Evolutionary conservation across 352 stramenopile species (phyloP).

Genomic region (Aphanomyces euteiches): DNA sequence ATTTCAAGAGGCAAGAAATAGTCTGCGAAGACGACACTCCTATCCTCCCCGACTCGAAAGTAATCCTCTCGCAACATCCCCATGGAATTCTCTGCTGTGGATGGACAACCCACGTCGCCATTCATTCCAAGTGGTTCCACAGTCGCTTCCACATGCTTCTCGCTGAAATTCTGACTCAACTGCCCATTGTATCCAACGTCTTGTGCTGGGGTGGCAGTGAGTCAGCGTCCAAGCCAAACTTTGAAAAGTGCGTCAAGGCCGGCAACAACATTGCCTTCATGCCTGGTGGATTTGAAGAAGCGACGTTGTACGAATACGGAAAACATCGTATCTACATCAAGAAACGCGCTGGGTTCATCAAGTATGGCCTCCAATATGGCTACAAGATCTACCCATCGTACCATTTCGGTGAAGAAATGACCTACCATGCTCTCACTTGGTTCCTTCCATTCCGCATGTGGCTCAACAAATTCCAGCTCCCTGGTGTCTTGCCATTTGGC

Average conservation of each 20-base stretch:
- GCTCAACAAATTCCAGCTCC: constrained; percentile 82
- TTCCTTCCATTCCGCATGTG: constrained; percentile 67
- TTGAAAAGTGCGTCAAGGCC: constrained; percentile 46
- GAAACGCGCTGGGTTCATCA: constrained; percentile 90
- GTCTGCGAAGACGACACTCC: constrained; percentile 32
- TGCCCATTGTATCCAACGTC: constrained; percentile 61
- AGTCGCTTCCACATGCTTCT: constrained; percentile 56
- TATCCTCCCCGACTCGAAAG: constrained; percentile 40
- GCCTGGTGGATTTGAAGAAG: constrained; percentile 93
- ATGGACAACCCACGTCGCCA: constrained; percentile 32
- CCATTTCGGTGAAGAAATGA: constrained; percentile 88
- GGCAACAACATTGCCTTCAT: constrained; percentile 71
- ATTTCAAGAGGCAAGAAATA: constrained; percentile 36
- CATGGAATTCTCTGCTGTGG: constrained; percentile 61
- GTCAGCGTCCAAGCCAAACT: constrained; percentile 48
- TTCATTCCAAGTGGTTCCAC: background rate
- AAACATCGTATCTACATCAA: constrained; percentile 89
- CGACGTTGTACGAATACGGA: constrained; percentile 76
- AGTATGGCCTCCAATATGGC: constrained; percentile 86
- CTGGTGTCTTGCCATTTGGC: constrained; percentile 74
- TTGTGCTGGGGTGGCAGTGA: constrained; percentile 64
- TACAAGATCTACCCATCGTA: constrained; percentile 87
- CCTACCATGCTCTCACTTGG: constrained; percentile 84
- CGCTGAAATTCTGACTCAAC: constrained; percentile 60
- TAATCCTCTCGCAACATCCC: constrained; percentile 61